Evolutionary conservation across 2,329 filamentous ascomycete genomes (phyloP).

Genomic region (Aspergillus sp.): DNA sequence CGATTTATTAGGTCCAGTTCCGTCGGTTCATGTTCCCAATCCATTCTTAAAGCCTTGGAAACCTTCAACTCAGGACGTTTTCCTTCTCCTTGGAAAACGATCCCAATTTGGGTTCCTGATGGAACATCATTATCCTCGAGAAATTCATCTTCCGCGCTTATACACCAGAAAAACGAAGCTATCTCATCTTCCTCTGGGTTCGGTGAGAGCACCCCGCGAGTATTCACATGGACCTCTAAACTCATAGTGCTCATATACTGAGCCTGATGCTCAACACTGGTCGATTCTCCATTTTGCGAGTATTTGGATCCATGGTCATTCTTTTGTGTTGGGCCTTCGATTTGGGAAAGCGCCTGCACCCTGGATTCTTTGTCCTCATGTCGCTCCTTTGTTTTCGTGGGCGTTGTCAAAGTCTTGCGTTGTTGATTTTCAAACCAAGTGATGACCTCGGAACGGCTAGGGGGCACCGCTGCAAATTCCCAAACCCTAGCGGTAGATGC

Average conservation of each 20-base stretch:
- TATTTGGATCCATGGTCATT: conserved; percentile 83
- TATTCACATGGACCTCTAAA: conserved; percentile 88
- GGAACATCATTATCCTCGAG: conserved; percentile 50
- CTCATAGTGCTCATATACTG: conserved; percentile 98
- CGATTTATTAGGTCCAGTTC: conserved; percentile 83
- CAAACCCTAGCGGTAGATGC: conserved; percentile 68
- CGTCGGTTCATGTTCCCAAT: conserved; percentile 71
- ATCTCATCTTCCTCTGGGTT: conserved; percentile 91
- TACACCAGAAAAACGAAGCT: conserved; percentile 83
- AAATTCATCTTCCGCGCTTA: conserved; percentile 71
- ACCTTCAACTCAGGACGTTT: conserved; percentile 61
- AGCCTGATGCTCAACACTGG: conserved; percentile 76
- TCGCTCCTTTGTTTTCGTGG: conserved; percentile 7
- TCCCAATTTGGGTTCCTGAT: conserved; percentile 62
- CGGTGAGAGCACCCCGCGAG: conserved; percentile 73
- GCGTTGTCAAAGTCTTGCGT: conserved; percentile 6
- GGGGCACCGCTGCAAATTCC: conserved; percentile 73
- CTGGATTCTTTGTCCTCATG: conserved; percentile 20
- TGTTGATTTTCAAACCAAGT: conserved; percentile 60
- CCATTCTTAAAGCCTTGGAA: conserved; percentile 58
- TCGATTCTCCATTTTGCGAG: conserved; percentile 71
- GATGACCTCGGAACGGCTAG: conserved; percentile 67
- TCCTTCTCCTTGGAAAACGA: conserved; percentile 69
- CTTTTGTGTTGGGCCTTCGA: conserved; percentile 82
- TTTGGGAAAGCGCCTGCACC: conserved; percentile 67